Percentiles rank a stretch among this genome's conserved stretches.
These are phyloP conservation scores for Tulasnella sp. DNA, from an alignment of 768 basidiomycete genomes.

Conservation along the genomic window DNA sequence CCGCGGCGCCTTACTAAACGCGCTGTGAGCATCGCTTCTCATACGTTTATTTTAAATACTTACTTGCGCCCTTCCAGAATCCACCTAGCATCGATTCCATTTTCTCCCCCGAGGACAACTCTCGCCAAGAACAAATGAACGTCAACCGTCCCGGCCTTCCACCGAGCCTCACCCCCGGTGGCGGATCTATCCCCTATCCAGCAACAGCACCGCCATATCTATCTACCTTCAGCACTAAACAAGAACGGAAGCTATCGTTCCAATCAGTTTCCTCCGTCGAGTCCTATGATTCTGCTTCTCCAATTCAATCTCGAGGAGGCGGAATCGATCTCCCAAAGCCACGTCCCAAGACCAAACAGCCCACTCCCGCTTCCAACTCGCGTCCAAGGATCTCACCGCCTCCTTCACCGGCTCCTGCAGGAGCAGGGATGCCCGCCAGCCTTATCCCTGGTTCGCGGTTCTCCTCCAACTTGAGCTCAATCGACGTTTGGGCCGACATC, in stretches of 20 bases:
- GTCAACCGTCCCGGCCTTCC: neutral
- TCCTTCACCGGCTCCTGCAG: constrained; percentile 8
- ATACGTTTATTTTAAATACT: neutral
- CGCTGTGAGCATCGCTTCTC: neutral
- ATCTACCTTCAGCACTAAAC: constrained; percentile 4
- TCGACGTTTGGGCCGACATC: constrained; percentile 10
- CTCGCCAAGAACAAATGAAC: constrained; percentile 9
- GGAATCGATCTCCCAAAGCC: neutral
- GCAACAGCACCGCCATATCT: constrained; percentile 4
- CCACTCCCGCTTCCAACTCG: neutral
- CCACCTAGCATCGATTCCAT: neutral
- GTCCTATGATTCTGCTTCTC: neutral
- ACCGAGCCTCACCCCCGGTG: neutral
- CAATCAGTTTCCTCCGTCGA: neutral
- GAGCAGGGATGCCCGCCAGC: neutral
- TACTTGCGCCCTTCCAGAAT: neutral
- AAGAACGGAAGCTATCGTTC: neutral
- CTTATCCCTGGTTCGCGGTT: constrained; percentile 1
- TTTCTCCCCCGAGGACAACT: neutral
- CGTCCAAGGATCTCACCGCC: neutral
- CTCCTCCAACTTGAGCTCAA: neutral
- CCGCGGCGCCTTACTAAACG: neutral
- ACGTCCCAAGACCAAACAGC: neutral
- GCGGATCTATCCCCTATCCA: neutral
- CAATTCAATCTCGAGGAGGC: neutral